Percentiles rank a stretch among this genome's conserved stretches.
Conservation (phyloP, 2,329 filamentous ascomycete genomes). For the Fusarium xylarioides region DNA sequence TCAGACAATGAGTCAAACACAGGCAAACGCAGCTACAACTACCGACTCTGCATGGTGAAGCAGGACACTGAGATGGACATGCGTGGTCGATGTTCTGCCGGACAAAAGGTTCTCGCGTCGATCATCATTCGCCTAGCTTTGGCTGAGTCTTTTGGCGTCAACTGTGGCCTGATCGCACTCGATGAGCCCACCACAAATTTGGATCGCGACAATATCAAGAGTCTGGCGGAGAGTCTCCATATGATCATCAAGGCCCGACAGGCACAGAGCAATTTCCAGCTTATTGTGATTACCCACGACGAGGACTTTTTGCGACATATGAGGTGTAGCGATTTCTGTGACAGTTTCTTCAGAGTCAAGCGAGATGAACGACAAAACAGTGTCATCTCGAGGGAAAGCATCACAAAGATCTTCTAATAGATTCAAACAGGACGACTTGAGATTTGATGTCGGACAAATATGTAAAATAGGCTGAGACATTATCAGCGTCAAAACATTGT, state of each 20-base stretch:
- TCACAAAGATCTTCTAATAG: slow-evolving; percentile 57
- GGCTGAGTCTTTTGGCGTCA: slow-evolving; percentile 94
- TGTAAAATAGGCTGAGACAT: slow-evolving; percentile 7
- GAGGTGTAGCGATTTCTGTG: slow-evolving; percentile 92
- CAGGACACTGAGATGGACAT: slow-evolving; percentile 99
- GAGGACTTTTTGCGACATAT: slow-evolving; percentile 94
- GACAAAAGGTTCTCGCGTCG: slow-evolving; percentile 94
- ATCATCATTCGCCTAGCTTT: slow-evolving; percentile 98
- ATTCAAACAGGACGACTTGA: not conserved
- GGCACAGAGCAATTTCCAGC: slow-evolving; percentile 93
- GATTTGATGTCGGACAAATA: not conserved
- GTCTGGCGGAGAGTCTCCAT: slow-evolving; percentile 84
- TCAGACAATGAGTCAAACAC: slow-evolving; percentile 83
- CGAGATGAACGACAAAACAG: slow-evolving; percentile 88
- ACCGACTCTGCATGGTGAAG: slow-evolving; percentile 98
- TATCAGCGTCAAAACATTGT: not conserved
- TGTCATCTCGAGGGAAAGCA: slow-evolving; percentile 77
- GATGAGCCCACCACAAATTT: slow-evolving; percentile 98
- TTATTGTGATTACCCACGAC: slow-evolving; percentile 98
- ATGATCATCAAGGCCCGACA: slow-evolving; percentile 85
- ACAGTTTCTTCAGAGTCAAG: slow-evolving; percentile 88
- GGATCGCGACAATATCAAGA: slow-evolving; percentile 92
- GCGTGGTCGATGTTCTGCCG: slow-evolving; percentile 95
- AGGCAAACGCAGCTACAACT: slow-evolving; percentile 90
- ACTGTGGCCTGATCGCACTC: slow-evolving; percentile 94